These are phyloP conservation scores for Pichia sp. DNA, from an alignment of 1,139 yeast species.

Conservation along the genomic window DNA sequence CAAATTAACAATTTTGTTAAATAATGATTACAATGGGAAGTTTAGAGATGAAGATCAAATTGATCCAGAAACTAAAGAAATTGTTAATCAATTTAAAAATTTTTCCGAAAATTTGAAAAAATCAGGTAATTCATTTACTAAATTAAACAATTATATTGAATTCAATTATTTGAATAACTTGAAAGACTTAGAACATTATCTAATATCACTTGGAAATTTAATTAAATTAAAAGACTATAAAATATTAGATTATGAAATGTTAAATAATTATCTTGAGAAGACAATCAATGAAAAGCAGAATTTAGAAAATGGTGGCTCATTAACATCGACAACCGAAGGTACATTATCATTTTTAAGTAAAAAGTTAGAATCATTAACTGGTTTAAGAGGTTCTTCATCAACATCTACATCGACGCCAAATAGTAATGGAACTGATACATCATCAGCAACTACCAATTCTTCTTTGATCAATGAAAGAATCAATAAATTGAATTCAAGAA, in stretches of 20 bases:
- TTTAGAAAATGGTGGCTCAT: constrained; percentile 45
- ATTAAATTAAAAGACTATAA: constrained; percentile 86
- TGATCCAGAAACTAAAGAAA: constrained; percentile 27
- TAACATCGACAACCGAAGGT: constrained; percentile 30
- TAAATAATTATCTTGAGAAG: constrained; percentile 69
- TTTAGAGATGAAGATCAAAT: constrained; percentile 15
- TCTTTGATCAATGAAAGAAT: constrained; percentile 57
- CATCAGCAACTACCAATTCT: neutral
- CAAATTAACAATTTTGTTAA: constrained; percentile 52
- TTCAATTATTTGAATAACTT: constrained; percentile 76
- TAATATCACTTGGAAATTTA: constrained; percentile 64
- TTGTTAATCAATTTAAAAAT: constrained; percentile 38
- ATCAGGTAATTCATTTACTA: constrained; percentile 39
- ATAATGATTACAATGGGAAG: constrained; percentile 28
- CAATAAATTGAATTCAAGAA: constrained; percentile 25
- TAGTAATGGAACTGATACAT: constrained; percentile 34
- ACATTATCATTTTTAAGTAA: constrained; percentile 28
- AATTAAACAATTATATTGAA: constrained; percentile 60
- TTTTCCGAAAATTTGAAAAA: constrained; percentile 50
- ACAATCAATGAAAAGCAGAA: constrained; percentile 61
- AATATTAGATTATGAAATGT: constrained; percentile 82
- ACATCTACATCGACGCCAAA: constrained; percentile 16
- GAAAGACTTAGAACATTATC: constrained; percentile 83
- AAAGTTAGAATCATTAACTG: constrained; percentile 28
- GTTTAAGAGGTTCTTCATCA: constrained; percentile 16